Base-by-base conservation (phyloP, 192 early-diverging fungal genomes). In the Cladochytrium replicatum region DNA sequence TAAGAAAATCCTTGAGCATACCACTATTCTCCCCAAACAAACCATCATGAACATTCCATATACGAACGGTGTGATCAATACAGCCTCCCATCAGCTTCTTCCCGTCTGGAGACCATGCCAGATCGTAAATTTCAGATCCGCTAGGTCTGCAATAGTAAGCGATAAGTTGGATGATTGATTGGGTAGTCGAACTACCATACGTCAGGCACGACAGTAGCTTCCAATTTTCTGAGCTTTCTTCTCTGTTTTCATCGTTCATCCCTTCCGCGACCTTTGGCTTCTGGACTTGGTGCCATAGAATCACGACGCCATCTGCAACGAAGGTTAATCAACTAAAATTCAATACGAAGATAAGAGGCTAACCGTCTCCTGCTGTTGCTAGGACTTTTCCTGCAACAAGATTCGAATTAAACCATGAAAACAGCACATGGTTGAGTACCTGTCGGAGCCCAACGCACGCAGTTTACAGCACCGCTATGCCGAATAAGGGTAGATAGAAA, bases 101-200 rank as follows among this genome's bases (percentile, higher is more conserved):
- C 32, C 83, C 88, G 61, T 86, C 78, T 0, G 91, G 90, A 11
- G 89, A 93, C 93, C 93, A 97, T 6, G 86, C 81, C 47, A 97
- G 52, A 54, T 97, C 93, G 61, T 88, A 90, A 29, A 97, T 83
- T 34, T 93, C 93, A 6, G 76, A 76, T 15, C 72, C 73, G 8
- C 80, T 77, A 27, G 88, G 87, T 44, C 86, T 77, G 6, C n/a
- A 1, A 30, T 22, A 23, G 27, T 15, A 31, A 29, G 7, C 30
- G 4, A 29, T 29, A 4, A 15, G 17, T 11, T 32, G 21, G 22
- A 29, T 8, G 57, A 22, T 17, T 8, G 37, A 34, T 13, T 24
- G 13, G 34, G 47, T 29, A 30, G 23, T n/a, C 39, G 41, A 45
- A 37, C 21, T 43, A 28, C 13, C 15, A 50, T 55, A 81, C 74